A percentile compares a stretch with the other conserved stretches of the same genome.
These are phyloP conservation scores for Hanseniaspora meyeri DNA, from an alignment of 805 yeast species.

Conservation along the genomic window DNA sequence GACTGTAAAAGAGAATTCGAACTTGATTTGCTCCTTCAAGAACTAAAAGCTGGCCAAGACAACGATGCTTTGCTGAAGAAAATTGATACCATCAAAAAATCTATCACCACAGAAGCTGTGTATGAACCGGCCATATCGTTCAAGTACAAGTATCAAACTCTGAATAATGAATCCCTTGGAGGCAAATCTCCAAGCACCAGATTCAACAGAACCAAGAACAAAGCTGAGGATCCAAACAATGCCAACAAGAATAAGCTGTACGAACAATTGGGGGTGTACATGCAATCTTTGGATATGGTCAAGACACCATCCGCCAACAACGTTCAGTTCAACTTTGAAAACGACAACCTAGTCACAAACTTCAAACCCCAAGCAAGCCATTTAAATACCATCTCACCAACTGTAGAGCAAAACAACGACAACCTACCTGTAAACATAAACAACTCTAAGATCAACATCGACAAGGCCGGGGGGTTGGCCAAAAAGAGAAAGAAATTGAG, in stretches of 20 bases:
- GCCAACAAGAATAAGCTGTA: slow-evolving; percentile 29
- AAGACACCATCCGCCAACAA: slow-evolving; percentile 2
- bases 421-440: background rate
- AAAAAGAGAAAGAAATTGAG: background rate
- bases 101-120: slow-evolving; percentile 59
- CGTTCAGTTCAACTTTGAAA: background rate
- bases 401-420: background rate
- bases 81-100: slow-evolving; percentile 12
- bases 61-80: background rate
- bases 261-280: slow-evolving; percentile 41
- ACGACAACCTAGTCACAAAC: background rate
- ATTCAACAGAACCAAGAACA: background rate
- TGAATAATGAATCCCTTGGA: background rate
- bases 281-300: slow-evolving; percentile 24
- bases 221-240: background rate
- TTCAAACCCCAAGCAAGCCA: background rate
- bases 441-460: background rate
- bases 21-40: slow-evolving; percentile 28
- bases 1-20: slow-evolving; percentile 68
- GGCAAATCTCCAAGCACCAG: background rate
- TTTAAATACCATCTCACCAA: background rate
- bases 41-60: background rate
- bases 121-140: slow-evolving; percentile 74
- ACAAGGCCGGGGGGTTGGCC: background rate
- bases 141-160: slow-evolving; percentile 38